Conservation (phyloP, 176 grass and related monocot species). For the Carex kokanica region DNA sequence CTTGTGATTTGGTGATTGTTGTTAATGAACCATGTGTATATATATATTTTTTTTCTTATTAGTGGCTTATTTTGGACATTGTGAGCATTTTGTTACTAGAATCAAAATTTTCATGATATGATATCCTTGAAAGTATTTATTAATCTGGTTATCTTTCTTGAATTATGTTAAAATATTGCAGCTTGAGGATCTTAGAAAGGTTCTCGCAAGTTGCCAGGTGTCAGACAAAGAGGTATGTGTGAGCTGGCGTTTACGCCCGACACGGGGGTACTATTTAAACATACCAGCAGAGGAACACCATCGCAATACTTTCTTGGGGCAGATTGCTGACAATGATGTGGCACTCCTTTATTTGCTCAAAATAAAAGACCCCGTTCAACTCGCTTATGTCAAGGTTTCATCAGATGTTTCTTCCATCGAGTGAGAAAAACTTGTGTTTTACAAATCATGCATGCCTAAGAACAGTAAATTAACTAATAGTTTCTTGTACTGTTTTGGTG, state of each 20-base stretch:
- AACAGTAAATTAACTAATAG: not conserved
- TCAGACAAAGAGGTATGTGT: not conserved
- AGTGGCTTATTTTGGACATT: not conserved
- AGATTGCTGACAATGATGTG: not conserved
- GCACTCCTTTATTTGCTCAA: not conserved
- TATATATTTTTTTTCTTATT: not conserved
- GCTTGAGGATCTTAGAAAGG: not conserved
- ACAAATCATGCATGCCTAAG: not conserved
- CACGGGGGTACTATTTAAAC: not conserved
- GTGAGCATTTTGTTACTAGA: not conserved
- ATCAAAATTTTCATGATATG: not conserved
- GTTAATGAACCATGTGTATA: not conserved
- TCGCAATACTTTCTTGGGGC: not conserved
- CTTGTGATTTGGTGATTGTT: not conserved
- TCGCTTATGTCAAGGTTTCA: not conserved
- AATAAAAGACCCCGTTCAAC: not conserved
- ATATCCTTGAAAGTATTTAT: not conserved
- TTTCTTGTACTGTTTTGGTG: not conserved
- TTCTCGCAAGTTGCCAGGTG: not conserved
- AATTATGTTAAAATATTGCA: not conserved
- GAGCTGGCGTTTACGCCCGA: not conserved
- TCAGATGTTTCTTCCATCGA: not conserved
- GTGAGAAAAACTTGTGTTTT: not conserved
- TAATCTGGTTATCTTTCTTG: not conserved
- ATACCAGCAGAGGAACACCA: not conserved